phyloP scores from a whole-genome alignment of 352 stramenopile species.

The Pythium pyrilobum region DNA sequence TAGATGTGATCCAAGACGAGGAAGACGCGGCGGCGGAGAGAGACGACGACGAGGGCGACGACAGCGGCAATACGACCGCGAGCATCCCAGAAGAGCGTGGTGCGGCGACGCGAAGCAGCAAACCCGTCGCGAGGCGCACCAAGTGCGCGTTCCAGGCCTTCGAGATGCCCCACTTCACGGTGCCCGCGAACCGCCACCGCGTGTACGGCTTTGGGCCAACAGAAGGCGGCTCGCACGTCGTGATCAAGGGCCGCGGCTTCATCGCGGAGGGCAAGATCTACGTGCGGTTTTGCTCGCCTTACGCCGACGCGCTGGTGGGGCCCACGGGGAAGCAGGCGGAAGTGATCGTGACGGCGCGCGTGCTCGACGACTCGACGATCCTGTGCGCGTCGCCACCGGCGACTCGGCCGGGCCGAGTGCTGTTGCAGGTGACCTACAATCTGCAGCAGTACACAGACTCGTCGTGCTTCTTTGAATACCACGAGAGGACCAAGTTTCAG shows the following conservation, averaged over 20 bases:
- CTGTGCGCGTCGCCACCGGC: constrained; percentile 37
- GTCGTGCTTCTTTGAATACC: constrained; percentile 66
- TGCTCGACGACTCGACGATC: constrained; percentile 52
- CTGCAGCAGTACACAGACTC: constrained; percentile 66
- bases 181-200: constrained; percentile 32
- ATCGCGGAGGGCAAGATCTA: constrained; percentile 58
- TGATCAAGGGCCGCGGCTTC: constrained; percentile 56
- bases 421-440: constrained; percentile 65
- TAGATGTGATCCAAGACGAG: not conserved
- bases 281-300: constrained; percentile 50
- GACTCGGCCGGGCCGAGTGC: constrained; percentile 27
- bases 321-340: constrained; percentile 23
- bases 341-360: constrained; percentile 39
- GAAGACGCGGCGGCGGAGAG: not conserved
- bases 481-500: constrained; percentile 34
- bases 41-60: not conserved
- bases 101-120: not conserved
- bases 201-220: constrained; percentile 48
- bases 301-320: constrained; percentile 25
- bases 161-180: constrained; percentile 46
- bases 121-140: not conserved
- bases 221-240: constrained; percentile 37
- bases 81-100: not conserved
- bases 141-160: constrained; percentile 43
- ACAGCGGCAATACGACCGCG: not conserved